Evolutionary conservation across 345 rosid genomes (phyloP).

Genomic region (Aegle marmelos): DNA sequence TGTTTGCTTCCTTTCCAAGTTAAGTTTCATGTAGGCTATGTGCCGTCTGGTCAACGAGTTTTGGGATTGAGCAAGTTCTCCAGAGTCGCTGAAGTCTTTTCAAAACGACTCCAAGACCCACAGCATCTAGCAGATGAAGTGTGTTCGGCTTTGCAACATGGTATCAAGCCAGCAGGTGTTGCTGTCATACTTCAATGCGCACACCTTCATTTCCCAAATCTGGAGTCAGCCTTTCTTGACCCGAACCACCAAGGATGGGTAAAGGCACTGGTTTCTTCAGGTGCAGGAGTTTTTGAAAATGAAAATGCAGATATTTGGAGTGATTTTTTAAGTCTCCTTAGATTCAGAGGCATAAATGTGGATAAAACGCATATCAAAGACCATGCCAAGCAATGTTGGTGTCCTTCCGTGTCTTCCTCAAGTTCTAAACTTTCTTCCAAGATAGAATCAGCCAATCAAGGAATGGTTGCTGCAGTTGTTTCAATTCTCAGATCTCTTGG

Average conservation of each 20-base stretch:
- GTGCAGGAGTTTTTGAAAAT: conserved; percentile 75
- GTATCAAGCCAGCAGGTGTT: conserved; percentile 80
- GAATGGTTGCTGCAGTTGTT: conserved; percentile 65
- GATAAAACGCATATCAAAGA: conserved; percentile 28
- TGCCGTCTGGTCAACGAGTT: conserved; percentile 75
- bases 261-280: conserved; percentile 50
- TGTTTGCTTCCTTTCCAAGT: conserved; percentile 94
- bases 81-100: conserved; percentile 81
- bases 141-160: conserved; percentile 72
- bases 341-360: conserved; percentile 48
- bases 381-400: conserved; percentile 45
- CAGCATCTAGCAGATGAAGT: conserved; percentile 75
- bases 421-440: conserved; percentile 34
- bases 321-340: conserved; percentile 66
- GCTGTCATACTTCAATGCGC: conserved; percentile 81
- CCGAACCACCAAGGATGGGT: conserved; percentile 55
- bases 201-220: conserved; percentile 72
- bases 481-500: conserved; percentile 74
- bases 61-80: conserved; percentile 94
- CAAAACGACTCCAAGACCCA: conserved; percentile 84
- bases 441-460: conserved; percentile 37
- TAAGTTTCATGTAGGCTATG: conserved; percentile 83
- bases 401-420: conserved; percentile 50
- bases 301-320: conserved; percentile 57
- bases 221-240: conserved; percentile 44